Percentiles rank a stretch among this genome's conserved stretches.
Conservation (phyloP, 2,329 filamentous ascomycete species). For the Epichloe sibirici region DNA sequence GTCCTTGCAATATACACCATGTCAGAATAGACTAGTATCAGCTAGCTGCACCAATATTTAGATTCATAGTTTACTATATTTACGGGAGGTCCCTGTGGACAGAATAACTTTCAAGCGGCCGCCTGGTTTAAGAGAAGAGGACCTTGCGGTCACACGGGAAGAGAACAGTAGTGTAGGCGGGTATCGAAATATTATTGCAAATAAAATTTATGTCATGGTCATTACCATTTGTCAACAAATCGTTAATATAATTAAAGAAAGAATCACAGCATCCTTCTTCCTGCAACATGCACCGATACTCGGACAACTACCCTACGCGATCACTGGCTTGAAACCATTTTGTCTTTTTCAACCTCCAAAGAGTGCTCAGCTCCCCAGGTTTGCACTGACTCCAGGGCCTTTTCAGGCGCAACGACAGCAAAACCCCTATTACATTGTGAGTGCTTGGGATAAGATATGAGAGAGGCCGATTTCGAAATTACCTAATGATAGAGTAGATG, state of each 20-base stretch:
- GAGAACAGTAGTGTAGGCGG: neutral
- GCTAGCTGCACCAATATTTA: too few species aligned
- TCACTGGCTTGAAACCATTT: slow-evolving; percentile 41
- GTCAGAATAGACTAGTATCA: too few species aligned
- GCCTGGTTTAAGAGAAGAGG: too few species aligned
- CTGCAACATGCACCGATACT: too few species aligned
- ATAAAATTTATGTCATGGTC: neutral
- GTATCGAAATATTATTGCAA: neutral
- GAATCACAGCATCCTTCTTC: too few species aligned
- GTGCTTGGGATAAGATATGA: neutral
- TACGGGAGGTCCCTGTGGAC: too few species aligned
- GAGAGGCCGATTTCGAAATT: slow-evolving; percentile 20
- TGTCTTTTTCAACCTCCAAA: slow-evolving; percentile 60
- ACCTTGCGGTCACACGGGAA: too few species aligned
- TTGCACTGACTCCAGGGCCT: slow-evolving; percentile 55
- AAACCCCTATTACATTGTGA: slow-evolving; percentile 51
- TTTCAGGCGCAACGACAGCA: slow-evolving; percentile 58
- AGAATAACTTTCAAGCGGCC: too few species aligned
- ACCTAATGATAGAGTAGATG: slow-evolving; percentile 59
- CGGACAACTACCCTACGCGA: neutral
- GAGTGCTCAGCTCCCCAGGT: slow-evolving; percentile 39
- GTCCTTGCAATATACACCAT: too few species aligned
- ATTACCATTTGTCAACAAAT: neutral
- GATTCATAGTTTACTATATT: too few species aligned
- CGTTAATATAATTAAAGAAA: neutral